Conservation (phyloP, 208 protist species). For the Vickermania ingenoplastis region DNA sequence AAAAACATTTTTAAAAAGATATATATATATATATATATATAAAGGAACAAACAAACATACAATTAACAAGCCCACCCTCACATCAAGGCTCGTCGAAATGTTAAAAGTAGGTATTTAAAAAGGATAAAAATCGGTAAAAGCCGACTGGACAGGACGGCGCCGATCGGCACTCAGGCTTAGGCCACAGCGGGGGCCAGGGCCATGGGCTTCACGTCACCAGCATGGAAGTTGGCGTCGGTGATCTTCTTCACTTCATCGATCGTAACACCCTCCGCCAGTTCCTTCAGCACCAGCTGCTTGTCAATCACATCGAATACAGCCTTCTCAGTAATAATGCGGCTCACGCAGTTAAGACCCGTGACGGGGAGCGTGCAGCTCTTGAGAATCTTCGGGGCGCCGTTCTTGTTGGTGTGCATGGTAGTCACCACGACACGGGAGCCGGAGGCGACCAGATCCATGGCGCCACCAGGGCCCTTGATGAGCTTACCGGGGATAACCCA, state of each 20-base stretch:
- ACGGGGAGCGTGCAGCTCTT: constrained; percentile 87
- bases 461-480: constrained; percentile 96
- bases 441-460: constrained; percentile 93
- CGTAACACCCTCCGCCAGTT: constrained; percentile 86
- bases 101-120: too few species aligned
- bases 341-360: constrained; percentile 86
- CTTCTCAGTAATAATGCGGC: constrained; percentile 95
- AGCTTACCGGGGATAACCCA: constrained; percentile 97
- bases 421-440: constrained; percentile 93
- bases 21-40: too few species aligned
- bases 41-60: too few species aligned
- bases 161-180: not conserved
- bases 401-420: constrained; percentile 95
- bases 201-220: constrained; percentile 72
- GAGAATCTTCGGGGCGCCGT: constrained; percentile 93
- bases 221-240: constrained; percentile 63
- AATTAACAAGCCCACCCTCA: too few species aligned
- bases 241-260: constrained; percentile 88
- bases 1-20: too few species aligned
- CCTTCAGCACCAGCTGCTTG: constrained; percentile 81
- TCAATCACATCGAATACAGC: constrained; percentile 93
- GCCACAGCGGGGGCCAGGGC: constrained; percentile 23
- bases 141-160: not conserved
- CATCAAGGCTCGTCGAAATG: too few species aligned
- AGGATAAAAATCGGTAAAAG: too few species aligned